These are phyloP conservation scores for Neonectria faginata DNA, from an alignment of 2,329 filamentous ascomycete genomes.

Conservation along the genomic window DNA sequence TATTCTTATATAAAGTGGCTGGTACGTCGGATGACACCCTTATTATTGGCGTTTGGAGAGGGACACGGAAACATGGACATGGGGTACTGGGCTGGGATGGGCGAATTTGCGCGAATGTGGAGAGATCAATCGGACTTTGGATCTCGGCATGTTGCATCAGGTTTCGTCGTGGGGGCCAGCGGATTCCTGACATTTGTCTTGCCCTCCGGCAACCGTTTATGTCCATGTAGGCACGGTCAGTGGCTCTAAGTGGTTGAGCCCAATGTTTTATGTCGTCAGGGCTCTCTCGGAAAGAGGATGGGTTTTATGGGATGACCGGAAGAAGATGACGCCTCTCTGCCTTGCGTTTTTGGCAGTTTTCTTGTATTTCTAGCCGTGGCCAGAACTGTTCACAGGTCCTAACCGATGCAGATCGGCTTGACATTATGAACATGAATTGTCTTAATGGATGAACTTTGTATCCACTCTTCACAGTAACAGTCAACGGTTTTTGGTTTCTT, in stretches of 20 bases:
- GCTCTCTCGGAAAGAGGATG: slow-evolving; percentile 14
- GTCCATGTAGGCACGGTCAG: slow-evolving; percentile 21
- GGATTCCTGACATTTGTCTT: slow-evolving; percentile 2
- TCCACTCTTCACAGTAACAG: slow-evolving; percentile 3
- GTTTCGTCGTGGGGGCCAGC: slow-evolving; percentile 21
- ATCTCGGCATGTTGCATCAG: slow-evolving; percentile 28
- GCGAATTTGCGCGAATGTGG: slow-evolving; percentile 18
- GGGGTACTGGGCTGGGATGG: slow-evolving; percentile 24
- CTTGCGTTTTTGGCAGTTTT: slow-evolving; percentile 29
- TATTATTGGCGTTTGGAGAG: slow-evolving; percentile 44
- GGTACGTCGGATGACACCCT: slow-evolving; percentile 38
- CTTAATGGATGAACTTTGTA: slow-evolving; percentile 31
- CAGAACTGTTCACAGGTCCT: slow-evolving; percentile 27
- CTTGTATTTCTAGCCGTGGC: slow-evolving; percentile 44
- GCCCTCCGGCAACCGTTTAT: slow-evolving; percentile 4
- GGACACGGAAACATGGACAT: slow-evolving; percentile 29
- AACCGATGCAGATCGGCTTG: slow-evolving; percentile 32
- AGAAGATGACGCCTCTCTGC: slow-evolving; percentile 20
- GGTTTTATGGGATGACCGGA: slow-evolving; percentile 22
- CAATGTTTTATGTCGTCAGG: slow-evolving; percentile 19
- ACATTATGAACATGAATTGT: slow-evolving; percentile 34
- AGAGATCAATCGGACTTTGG: slow-evolving; percentile 20
- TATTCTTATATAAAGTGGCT: slow-evolving; percentile 44
- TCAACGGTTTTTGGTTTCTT: background rate
- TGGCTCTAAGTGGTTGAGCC: slow-evolving; percentile 13